Conservation (phyloP, 257 asterid species). For the Penstemon eatonii region DNA sequence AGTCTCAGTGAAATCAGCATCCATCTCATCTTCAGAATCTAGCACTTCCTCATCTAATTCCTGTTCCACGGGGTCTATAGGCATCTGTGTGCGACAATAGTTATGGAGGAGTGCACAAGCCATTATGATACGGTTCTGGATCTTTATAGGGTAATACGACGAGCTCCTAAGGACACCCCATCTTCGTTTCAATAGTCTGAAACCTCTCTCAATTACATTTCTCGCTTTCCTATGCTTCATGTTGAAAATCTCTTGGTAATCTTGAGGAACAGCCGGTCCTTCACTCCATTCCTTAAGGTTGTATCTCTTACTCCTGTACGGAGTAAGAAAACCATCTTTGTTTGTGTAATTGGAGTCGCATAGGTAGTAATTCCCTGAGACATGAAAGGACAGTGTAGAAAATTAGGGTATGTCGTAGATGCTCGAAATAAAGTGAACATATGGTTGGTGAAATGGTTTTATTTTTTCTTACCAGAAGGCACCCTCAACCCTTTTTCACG, state of each 20-base stretch:
- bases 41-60: neutral
- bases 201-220: neutral
- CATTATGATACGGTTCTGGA: neutral
- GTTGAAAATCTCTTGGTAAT: neutral
- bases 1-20: neutral
- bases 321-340: neutral
- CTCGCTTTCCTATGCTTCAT: neutral
- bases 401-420: too few species aligned
- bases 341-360: conserved; percentile 15
- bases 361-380: conserved; percentile 2
- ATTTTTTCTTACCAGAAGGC: neutral
- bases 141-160: neutral
- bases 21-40: neutral
- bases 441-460: too few species aligned
- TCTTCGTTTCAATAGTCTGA: neutral
- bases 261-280: neutral
- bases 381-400: too few species aligned
- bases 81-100: neutral
- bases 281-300: neutral
- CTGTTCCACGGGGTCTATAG: neutral
- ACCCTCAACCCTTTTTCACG: neutral
- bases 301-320: neutral
- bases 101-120: conserved; percentile 1
- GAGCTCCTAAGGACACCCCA: neutral
- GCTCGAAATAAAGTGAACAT: too few species aligned